These are phyloP conservation scores for Chenopodium quinoa DNA, from an alignment of 148 eudicot species.

Conservation along the genomic window DNA sequence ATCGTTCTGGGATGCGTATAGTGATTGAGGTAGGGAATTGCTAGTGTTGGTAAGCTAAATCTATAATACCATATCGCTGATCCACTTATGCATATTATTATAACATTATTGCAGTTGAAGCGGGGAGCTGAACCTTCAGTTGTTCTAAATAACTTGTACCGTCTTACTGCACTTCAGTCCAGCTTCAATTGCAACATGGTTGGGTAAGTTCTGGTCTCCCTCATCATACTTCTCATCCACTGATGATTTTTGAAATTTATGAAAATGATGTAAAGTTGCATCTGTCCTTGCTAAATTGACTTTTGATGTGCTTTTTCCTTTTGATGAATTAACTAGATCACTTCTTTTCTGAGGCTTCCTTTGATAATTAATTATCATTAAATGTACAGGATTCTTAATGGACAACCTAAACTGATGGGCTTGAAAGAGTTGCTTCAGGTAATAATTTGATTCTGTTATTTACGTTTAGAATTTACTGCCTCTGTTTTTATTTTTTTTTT, in stretches of 20 bases:
- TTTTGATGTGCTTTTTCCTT: not conserved
- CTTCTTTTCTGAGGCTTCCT: not conserved
- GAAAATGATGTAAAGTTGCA: not conserved
- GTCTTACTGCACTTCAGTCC: slow-evolving; percentile 86
- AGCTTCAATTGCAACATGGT: slow-evolving; percentile 99
- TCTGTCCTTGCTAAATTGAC: not conserved
- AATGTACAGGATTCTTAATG: slow-evolving; percentile 72
- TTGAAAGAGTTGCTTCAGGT: slow-evolving; percentile 89
- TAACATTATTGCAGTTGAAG: slow-evolving; percentile 71
- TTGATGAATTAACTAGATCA: not conserved
- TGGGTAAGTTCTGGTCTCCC: slow-evolving; percentile 53
- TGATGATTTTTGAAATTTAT: not conserved
- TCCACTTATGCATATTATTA: slow-evolving; percentile 9
- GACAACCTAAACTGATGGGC: slow-evolving; percentile 88
- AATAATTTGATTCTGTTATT: slow-evolving; percentile 24
- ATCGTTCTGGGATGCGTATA: slow-evolving; percentile 95
- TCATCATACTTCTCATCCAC: not conserved
- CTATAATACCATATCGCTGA: not conserved
- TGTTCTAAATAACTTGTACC: slow-evolving; percentile 86
- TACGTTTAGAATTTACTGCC: not conserved
- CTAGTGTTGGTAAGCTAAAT: not conserved
- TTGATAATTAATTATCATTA: not conserved
- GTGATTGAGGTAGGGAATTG: slow-evolving; percentile 75
- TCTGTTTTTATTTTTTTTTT: no score
- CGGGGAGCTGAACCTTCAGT: slow-evolving; percentile 87